Evolutionary conservation across 2,329 filamentous ascomycete genomes (phyloP).

Genomic region (Hypoxylon sp.): DNA sequence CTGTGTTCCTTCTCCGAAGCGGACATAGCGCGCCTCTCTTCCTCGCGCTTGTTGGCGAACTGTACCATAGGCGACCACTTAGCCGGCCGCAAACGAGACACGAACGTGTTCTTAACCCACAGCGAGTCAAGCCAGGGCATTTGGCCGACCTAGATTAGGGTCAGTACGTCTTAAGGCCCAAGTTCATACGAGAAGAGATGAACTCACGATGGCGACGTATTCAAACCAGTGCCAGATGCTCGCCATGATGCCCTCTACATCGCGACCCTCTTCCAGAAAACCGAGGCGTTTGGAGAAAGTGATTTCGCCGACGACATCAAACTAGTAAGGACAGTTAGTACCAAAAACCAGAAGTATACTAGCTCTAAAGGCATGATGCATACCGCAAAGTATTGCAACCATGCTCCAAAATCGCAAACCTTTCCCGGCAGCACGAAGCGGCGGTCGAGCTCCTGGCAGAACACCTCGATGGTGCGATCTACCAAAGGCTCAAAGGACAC

Average conservation of each 20-base stretch:
- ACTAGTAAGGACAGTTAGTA: constrained; percentile 14
- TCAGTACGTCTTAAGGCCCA: not conserved
- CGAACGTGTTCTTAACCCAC: constrained; percentile 4
- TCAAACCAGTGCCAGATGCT: constrained; percentile 22
- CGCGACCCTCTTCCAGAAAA: constrained; percentile 28
- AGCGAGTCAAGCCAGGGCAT: constrained; percentile 23
- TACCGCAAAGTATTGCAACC: constrained; percentile 47
- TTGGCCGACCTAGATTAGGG: not conserved
- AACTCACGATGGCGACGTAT: constrained; percentile 9
- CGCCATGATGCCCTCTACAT: constrained; percentile 26
- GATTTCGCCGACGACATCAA: constrained; percentile 33
- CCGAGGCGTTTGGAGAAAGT: constrained; percentile 28
- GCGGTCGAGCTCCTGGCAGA: constrained; percentile 32
- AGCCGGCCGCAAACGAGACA: not conserved
- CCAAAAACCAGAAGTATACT: not conserved
- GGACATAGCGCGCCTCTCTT: constrained; percentile 8
- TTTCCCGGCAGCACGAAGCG: constrained; percentile 1
- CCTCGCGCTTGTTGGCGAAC: constrained; percentile 13
- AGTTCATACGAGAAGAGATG: not conserved
- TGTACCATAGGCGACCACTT: constrained; percentile 9
- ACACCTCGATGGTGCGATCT: constrained; percentile 44
- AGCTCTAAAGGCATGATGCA: not conserved
- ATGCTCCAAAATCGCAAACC: constrained; percentile 26
- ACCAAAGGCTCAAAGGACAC: constrained; percentile 48
- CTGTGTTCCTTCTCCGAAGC: not conserved